These are phyloP conservation scores for Scedosporium boydii DNA, from an alignment of 2,329 filamentous ascomycete genomes.

Conservation along the genomic window DNA sequence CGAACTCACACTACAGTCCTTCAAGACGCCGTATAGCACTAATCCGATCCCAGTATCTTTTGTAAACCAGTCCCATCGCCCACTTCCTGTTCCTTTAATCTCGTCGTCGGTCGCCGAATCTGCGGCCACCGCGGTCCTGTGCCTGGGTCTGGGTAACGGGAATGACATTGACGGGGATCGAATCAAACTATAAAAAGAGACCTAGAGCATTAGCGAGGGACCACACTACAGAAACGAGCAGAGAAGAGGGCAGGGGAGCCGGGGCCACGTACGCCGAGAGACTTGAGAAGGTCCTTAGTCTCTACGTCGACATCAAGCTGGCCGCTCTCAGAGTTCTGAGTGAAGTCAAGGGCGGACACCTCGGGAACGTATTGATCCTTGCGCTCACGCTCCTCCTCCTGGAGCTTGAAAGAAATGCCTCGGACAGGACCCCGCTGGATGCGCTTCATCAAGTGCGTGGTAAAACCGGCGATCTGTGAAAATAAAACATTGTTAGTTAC, in stretches of 20 bases:
- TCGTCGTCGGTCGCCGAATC: constrained; percentile 59
- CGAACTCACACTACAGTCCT: constrained; percentile 47
- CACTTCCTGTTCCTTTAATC: constrained; percentile 27
- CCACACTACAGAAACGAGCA: constrained; percentile 1
- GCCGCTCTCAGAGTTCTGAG: constrained; percentile 85
- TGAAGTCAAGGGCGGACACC: constrained; percentile 96
- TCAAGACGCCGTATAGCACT: constrained; percentile 42
- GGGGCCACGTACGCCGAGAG: constrained; percentile 75
- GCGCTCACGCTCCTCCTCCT: constrained; percentile 99
- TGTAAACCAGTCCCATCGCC: constrained; percentile 15
- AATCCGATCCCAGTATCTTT: constrained; percentile 18
- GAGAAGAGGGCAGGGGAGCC: background rate
- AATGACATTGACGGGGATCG: constrained; percentile 93
- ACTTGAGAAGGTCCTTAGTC: constrained; percentile 99
- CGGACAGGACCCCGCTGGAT: constrained; percentile 98
- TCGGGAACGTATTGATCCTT: constrained; percentile 99
- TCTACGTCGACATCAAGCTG: constrained; percentile 92
- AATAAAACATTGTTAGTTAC: background rate
- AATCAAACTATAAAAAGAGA: constrained; percentile 66
- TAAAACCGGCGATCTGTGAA: constrained; percentile 86
- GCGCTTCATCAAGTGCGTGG: constrained; percentile 98
- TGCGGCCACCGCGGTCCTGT: constrained; percentile 66
- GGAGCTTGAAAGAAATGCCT: constrained; percentile 99
- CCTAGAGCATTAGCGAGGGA: constrained; percentile 17
- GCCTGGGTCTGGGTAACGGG: constrained; percentile 81